Base-by-base conservation (phyloP, 2,329 filamentous ascomycete genomes). In the Fusarium napiforme region DNA sequence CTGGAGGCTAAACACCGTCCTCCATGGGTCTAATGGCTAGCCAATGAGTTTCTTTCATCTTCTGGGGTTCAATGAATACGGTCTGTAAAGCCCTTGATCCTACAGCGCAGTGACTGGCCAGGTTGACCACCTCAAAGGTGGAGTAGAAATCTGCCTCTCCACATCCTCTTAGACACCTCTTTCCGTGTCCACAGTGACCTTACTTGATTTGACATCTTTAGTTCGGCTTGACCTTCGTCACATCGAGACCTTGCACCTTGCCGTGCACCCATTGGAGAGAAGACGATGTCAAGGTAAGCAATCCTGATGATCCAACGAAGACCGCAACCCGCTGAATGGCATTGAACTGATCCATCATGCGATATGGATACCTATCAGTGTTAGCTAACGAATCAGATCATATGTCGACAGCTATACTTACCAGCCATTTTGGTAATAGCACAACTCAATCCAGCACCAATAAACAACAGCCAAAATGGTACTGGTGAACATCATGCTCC, bases 401-500 rank as follows among this genome's bases (percentile, higher is more conserved):
- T 9, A 9, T 37, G 7, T 11, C 9, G 5, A 28, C 2, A 53
- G 23, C 15, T 26, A 9, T 8, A 39, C 64, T 19, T 19, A 60
- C 64, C 64, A 67, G 37, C 64, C 61, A 30, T 67, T 67, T 28
- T 67, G 53, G 32, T 34, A 66, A 34, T 50, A 67, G 15, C 61
- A 67, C 9, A 66, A 18, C 16, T 67, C 61, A 7, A 67, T 66
- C 64, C 64, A 67, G 11, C 61, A 66, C 64, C 64, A 67, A 37
- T 67, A 67, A 1, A 34, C 7, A 1, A 66, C 32, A 15, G 64
- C 61, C 19, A 67, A 15, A 30, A 67, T 15, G 4, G 64, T 67
- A 9, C 64, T 66, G 1, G 57, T 21, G 2, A n/a, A 36, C 37
- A 66, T 66, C 61, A 67, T 67, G 10, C 32, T 66, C 5, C 50